A percentile compares a stretch with the other conserved stretches of the same genome.
phyloP scores from a whole-genome alignment of 2,329 filamentous ascomycete genomes.

The Elsinoe arachidis region DNA sequence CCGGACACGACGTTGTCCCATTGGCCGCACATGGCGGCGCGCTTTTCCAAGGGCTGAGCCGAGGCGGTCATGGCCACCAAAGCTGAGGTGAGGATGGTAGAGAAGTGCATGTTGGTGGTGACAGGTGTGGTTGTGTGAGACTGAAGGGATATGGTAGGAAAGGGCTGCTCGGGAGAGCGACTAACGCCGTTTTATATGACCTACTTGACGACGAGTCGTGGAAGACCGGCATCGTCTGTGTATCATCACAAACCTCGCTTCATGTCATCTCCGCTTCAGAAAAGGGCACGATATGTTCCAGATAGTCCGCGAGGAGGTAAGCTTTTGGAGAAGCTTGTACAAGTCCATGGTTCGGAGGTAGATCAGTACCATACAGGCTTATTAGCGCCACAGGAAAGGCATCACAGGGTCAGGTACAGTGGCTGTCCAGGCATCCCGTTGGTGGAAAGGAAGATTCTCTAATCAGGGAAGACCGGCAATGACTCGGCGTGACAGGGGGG shows the following conservation, averaged over 20 bases:
- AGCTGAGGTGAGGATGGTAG: conserved; percentile 15
- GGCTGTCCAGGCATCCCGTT: not conserved
- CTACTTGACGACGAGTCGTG: not conserved
- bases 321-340: not conserved
- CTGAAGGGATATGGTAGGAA: not conserved
- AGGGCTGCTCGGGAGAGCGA: not conserved
- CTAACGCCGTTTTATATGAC: not conserved
- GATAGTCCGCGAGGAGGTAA: not conserved
- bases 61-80: conserved; percentile 16
- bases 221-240: not conserved
- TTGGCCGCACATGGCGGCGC: conserved; percentile 23
- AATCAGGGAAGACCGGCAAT: not conserved
- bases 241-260: not conserved
- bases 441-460: not conserved
- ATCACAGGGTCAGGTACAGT: conserved; percentile 6
- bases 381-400: not conserved
- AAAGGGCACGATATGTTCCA: not conserved
- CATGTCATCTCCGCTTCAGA: not conserved
- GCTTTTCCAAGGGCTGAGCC: conserved; percentile 18
- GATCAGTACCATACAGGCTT: not conserved
- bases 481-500: conserved; percentile 2
- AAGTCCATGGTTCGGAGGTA: not conserved
- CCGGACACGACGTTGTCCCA: conserved; percentile 24
- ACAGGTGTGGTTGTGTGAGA: not conserved
- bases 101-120: conserved; percentile 18